A percentile compares a stretch with the other conserved stretches of the same genome.
Evolutionary conservation across 2,329 filamentous ascomycete species (phyloP).

Genomic region (Ophiosphaerella narmari): DNA sequence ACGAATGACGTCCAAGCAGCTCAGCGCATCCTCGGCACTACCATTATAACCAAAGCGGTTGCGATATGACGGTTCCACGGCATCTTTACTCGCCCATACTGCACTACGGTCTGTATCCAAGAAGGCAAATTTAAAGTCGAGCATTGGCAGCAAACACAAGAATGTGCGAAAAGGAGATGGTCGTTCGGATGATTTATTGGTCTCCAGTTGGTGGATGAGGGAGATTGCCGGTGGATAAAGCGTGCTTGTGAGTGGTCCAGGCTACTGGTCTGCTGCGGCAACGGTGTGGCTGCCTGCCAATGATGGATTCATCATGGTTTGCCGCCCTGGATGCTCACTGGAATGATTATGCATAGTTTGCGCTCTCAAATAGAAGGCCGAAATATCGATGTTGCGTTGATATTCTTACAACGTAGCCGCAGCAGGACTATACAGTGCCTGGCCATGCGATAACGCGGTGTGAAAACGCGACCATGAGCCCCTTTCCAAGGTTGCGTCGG

Average conservation of each 20-base stretch:
- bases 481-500: constrained; percentile 28
- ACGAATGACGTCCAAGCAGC: not conserved
- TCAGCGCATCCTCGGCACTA: not conserved
- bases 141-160: constrained; percentile 14
- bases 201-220: constrained; percentile 25
- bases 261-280: constrained; percentile 13
- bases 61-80: constrained; percentile 11
- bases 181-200: constrained; percentile 26
- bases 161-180: constrained; percentile 17
- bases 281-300: not conserved
- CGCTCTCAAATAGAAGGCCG: too few species aligned
- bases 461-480: constrained; percentile 8
- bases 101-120: constrained; percentile 15
- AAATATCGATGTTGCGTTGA: too few species aligned
- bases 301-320: too few species aligned
- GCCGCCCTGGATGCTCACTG: too few species aligned
- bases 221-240: constrained; percentile 37
- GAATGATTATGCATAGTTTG: too few species aligned
- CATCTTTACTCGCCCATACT: constrained; percentile 7
- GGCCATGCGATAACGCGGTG: not conserved
- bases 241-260: constrained; percentile 22
- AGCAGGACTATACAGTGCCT: not conserved
- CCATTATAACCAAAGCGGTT: not conserved
- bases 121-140: constrained; percentile 6
- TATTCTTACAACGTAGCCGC: too few species aligned